Evolutionary conservation across 768 basidiomycete species (phyloP).

Genomic region (Podaxis rugospora): DNA sequence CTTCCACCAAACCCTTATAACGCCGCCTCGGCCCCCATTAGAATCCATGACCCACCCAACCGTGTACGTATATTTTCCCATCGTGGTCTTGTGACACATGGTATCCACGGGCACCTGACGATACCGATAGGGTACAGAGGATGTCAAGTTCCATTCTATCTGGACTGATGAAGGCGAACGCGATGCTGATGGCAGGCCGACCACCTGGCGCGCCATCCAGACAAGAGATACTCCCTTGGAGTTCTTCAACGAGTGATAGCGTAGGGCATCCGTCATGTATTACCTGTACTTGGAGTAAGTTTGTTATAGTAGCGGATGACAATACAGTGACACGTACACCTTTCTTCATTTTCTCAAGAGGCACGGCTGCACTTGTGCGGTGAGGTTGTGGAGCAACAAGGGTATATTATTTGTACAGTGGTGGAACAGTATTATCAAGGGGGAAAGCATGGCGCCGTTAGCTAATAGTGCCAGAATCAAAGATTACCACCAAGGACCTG

Average conservation of each 20-base stretch:
- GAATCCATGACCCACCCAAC: constrained; percentile 75
- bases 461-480: constrained; percentile 1
- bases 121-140: constrained; percentile 49
- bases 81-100: not conserved
- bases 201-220: constrained; percentile 64
- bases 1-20: constrained; percentile 7
- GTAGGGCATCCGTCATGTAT: not conserved
- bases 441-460: constrained; percentile 6
- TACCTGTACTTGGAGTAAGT: not conserved
- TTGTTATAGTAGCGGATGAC: not conserved
- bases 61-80: constrained; percentile 36
- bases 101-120: constrained; percentile 1
- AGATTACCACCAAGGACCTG: constrained; percentile 9
- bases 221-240: constrained; percentile 51
- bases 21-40: constrained; percentile 20
- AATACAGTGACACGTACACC: not conserved
- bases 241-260: constrained; percentile 62
- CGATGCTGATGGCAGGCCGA: constrained; percentile 44
- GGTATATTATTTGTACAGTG: constrained; percentile 16
- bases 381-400: constrained; percentile 8
- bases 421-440: constrained; percentile 10
- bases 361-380: not conserved
- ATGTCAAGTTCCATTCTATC: constrained; percentile 69
- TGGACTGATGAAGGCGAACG: constrained; percentile 56
- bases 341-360: not conserved